These are phyloP conservation scores for Phytophthora tentaculata DNA, from an alignment of 352 stramenopile genomes.

Conservation along the genomic window DNA sequence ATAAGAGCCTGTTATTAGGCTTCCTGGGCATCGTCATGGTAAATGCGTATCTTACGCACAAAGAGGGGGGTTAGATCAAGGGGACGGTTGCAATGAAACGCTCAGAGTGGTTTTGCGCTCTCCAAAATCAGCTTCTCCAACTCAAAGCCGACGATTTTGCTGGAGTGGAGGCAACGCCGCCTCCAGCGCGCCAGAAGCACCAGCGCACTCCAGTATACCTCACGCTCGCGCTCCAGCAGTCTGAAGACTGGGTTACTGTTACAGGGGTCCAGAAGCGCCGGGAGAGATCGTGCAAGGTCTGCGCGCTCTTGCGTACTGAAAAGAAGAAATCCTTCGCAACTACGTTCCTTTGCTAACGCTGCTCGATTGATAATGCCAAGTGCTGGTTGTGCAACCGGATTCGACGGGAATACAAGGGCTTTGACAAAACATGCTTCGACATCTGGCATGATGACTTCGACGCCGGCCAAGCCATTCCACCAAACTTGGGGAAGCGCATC, in stretches of 20 bases:
- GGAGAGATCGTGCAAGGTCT: neutral
- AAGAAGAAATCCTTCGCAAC: neutral
- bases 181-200: neutral
- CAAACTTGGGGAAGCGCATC: neutral
- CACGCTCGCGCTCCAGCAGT: neutral
- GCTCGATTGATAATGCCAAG: neutral
- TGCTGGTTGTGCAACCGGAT: neutral
- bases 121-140: neutral
- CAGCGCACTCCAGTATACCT: neutral
- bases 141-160: neutral
- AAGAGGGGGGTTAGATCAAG: neutral
- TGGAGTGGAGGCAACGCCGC: neutral
- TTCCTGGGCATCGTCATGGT: neutral
- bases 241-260: neutral
- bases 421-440: neutral
- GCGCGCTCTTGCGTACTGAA: neutral
- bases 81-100: neutral
- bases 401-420: neutral
- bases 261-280: neutral
- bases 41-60: neutral
- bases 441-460: neutral
- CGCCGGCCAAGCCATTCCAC: neutral
- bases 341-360: slow-evolving; percentile 2
- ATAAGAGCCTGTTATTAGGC: neutral
- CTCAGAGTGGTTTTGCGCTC: neutral